Conservation (phyloP, 2,329 filamentous ascomycete genomes). For the Pseudopyricularia javanii region DNA sequence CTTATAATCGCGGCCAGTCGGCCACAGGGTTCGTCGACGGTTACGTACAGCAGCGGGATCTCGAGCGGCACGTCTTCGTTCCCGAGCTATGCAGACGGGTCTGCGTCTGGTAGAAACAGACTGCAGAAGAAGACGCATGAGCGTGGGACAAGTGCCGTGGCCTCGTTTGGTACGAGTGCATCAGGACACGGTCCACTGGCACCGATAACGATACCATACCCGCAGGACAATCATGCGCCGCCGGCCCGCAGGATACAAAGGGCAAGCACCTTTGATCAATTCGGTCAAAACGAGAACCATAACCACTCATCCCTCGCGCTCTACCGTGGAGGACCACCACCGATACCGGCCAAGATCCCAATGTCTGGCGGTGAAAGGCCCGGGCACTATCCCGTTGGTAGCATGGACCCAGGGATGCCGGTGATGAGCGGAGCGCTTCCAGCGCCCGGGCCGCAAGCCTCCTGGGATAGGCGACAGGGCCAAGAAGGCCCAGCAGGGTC, state of each 20-base stretch:
- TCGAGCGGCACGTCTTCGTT: background rate
- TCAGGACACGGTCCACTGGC: slow-evolving; percentile 34
- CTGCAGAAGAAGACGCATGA: slow-evolving; percentile 47
- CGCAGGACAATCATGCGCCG: slow-evolving; percentile 31
- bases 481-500: slow-evolving; percentile 23
- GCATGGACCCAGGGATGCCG: background rate
- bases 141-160: background rate
- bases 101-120: slow-evolving; percentile 36
- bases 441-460: slow-evolving; percentile 4
- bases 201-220: slow-evolving; percentile 38
- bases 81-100: background rate
- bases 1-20: slow-evolving; percentile 34
- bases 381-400: slow-evolving; percentile 3
- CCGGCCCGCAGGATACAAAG: slow-evolving; percentile 30
- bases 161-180: background rate
- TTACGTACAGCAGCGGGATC: slow-evolving; percentile 9
- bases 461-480: slow-evolving; percentile 11
- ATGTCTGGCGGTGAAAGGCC: slow-evolving; percentile 33
- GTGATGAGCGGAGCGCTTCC: slow-evolving; percentile 20
- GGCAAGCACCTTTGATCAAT: slow-evolving; percentile 34
- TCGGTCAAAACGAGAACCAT: slow-evolving; percentile 23
- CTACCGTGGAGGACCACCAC: slow-evolving; percentile 27
- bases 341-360: slow-evolving; percentile 60
- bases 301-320: slow-evolving; percentile 29
- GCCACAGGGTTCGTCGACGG: slow-evolving; percentile 26